Evolutionary conservation across 2,329 filamentous ascomycete species (phyloP).

Genomic region (Xylaria sp.): DNA sequence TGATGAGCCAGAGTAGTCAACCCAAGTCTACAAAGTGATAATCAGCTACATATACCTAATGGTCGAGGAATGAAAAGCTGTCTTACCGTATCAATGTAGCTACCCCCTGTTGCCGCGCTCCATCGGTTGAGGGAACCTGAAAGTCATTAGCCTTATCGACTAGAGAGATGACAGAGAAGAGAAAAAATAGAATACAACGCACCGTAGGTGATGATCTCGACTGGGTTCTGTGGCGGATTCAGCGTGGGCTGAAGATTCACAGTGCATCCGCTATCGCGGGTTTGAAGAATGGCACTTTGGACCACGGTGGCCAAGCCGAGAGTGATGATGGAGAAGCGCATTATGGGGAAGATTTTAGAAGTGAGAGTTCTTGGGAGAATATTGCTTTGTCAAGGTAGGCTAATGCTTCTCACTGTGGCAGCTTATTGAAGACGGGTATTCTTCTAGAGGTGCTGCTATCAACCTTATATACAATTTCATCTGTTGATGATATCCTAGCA

Average conservation of each 20-base stretch:
- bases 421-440: too few relatives aligned
- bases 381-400: too few relatives aligned
- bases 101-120: constrained; percentile 5
- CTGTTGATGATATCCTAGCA: too few relatives aligned
- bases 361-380: too few relatives aligned
- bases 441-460: too few relatives aligned
- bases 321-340: constrained; percentile 13
- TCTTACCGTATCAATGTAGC: constrained; percentile 11
- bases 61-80: background rate
- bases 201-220: constrained; percentile 16
- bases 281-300: constrained; percentile 2
- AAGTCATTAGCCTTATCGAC: background rate
- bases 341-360: background rate
- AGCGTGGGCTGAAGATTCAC: constrained; percentile 13
- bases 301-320: constrained; percentile 12
- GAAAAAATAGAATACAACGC: background rate
- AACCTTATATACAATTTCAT: too few relatives aligned
- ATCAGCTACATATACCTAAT: background rate
- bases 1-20: constrained; percentile 11
- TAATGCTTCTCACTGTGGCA: too few relatives aligned
- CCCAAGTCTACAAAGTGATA: background rate
- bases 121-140: constrained; percentile 13
- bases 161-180: background rate
- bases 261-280: constrained; percentile 18
- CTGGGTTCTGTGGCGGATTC: background rate